These are phyloP conservation scores for Xylaria sp. DNA, from an alignment of 2,329 filamentous ascomycete species.

Conservation along the genomic window DNA sequence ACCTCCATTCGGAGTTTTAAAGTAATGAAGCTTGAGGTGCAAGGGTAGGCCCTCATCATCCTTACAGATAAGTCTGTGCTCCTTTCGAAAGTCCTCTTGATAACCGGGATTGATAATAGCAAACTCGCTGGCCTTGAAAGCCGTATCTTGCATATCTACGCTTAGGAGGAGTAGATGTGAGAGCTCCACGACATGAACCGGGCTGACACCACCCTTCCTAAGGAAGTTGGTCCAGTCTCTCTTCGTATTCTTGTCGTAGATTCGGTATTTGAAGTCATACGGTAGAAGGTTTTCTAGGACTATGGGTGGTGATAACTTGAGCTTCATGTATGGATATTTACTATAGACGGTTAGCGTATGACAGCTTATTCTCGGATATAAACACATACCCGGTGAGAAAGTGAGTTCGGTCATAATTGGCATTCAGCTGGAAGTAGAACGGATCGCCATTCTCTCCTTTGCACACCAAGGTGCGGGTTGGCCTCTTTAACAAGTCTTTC, in stretches of 20 bases:
- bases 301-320: conserved; percentile 90
- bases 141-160: conserved; percentile 95
- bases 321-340: conserved; percentile 92
- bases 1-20: conserved; percentile 86
- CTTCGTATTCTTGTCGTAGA: conserved; percentile 98
- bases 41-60: conserved; percentile 84
- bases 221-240: conserved; percentile 99
- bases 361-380: not conserved
- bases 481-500: conserved; percentile 86
- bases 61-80: conserved; percentile 81
- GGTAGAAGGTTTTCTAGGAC: conserved; percentile 94
- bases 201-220: conserved; percentile 94
- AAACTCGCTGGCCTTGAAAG: conserved; percentile 95
- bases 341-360: conserved; percentile 56
- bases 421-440: conserved; percentile 97
- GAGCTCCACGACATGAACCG: conserved; percentile 95
- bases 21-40: conserved; percentile 89
- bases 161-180: conserved; percentile 93
- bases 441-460: conserved; percentile 86
- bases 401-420: conserved; percentile 83
- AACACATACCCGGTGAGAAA: conserved; percentile 75
- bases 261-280: conserved; percentile 98
- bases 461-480: conserved; percentile 88
- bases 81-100: conserved; percentile 87
- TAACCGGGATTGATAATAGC: conserved; percentile 93